A percentile compares a stretch with the other conserved stretches of the same genome.
Evolutionary conservation across 1,284 basidiomycete genomes (phyloP).

Genomic region (Meripilus lineatus): DNA sequence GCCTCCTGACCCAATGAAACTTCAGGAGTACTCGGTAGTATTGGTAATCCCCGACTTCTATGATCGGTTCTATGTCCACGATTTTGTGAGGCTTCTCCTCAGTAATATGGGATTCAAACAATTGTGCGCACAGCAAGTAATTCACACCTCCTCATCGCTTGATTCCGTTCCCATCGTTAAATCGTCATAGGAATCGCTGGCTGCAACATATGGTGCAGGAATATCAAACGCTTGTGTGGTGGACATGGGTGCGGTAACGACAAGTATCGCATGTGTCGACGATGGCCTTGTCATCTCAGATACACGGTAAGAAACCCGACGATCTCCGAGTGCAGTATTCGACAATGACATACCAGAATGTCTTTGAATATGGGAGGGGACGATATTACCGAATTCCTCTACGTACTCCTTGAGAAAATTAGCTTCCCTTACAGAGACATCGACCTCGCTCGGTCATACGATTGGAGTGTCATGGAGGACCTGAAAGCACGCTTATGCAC

Average conservation of each 20-base stretch:
- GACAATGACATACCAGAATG: slow-evolving; percentile 48
- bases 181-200: slow-evolving; percentile 72
- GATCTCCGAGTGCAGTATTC: background rate
- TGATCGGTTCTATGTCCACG: slow-evolving; percentile 79
- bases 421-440: slow-evolving; percentile 87
- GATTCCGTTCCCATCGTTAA: slow-evolving; percentile 1
- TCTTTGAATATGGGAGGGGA: slow-evolving; percentile 87
- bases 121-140: slow-evolving; percentile 83
- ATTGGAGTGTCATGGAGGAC: slow-evolving; percentile 88
- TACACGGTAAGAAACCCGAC: slow-evolving; percentile 57
- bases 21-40: slow-evolving; percentile 81
- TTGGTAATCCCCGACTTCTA: slow-evolving; percentile 93
- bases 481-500: slow-evolving; percentile 83
- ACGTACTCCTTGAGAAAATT: slow-evolving; percentile 76
- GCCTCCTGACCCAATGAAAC: slow-evolving; percentile 4
- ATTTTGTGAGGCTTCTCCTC: slow-evolving; percentile 75
- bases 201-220: slow-evolving; percentile 94
- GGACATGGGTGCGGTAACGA: slow-evolving; percentile 85
- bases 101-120: slow-evolving; percentile 88
- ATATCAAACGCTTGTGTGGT: slow-evolving; percentile 94
- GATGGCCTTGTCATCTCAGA: slow-evolving; percentile 90
- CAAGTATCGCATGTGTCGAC: slow-evolving; percentile 91
- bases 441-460: slow-evolving; percentile 71
- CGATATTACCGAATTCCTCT: slow-evolving; percentile 88
- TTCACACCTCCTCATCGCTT: slow-evolving; percentile 12